Base-by-base conservation (phyloP, 495 filamentous ascomycete genomes). In the Aspergillus ostianus region DNA sequence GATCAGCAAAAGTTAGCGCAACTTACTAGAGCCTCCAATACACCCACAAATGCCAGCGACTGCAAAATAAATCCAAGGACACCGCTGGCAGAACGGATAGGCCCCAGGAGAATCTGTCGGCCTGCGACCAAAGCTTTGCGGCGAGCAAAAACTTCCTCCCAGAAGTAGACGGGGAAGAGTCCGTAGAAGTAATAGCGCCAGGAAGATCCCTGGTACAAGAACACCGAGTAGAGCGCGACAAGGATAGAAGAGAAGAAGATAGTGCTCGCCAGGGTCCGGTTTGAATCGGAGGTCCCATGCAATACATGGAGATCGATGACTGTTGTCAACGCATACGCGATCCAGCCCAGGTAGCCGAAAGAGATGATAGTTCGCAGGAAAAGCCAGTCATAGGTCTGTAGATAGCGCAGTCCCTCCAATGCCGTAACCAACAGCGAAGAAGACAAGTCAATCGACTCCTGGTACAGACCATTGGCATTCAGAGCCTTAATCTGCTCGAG, bases 361-460 rank as follows among this genome's bases (percentile, higher is more conserved):
- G 95, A 95, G 36, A 99, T 90, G 41, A 98, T 82, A n/a, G 88
- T 88, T 53, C 95, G 82, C 36, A 99, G 73, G 77, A 99, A 98
- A n/a, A 98, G 81, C 95, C 95, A 99, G 74, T 99, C 94, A 63
- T 91, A 91, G 0, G 91, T 98, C 70, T 99, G 95, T 29, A 98
- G 82, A 68, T 99, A 99, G 46, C 94, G 84, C 46, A 99, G 80
- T 21, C 95, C 95, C 57, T 91, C 85, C 2, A 98, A 81, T 6
- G 87, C 90, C 18, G 87, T 72, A 57, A 87, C 84, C 57, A 97
- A 88, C 13, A 98, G 76, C 7, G 87, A 84, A 13, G 86, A 84
- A 12, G 89, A 91, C 57, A 88, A 80, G 53, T 80, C 72, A 65
- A 98, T 96, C 1, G 92, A 90, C 59, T 85, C 81, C 48, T 92